These are phyloP conservation scores for Adansonia rubrostipa DNA, from an alignment of 441 rosid species.

Conservation along the genomic window DNA sequence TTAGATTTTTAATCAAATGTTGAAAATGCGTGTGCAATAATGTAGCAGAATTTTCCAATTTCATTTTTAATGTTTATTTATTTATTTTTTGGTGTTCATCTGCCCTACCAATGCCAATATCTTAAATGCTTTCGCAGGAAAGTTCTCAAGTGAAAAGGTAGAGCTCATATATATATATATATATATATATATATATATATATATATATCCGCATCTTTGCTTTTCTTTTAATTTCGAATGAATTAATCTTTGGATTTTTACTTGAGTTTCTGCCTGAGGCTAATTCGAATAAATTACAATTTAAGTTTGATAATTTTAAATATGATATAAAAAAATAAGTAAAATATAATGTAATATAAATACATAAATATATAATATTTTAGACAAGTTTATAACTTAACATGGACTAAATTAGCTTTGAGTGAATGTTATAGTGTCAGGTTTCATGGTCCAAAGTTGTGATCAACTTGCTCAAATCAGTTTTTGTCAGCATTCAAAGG, in stretches of 20 bases:
- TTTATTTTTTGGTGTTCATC: constrained; percentile 1
- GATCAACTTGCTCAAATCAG: constrained; percentile 10
- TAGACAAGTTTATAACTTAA: too few relatives aligned
- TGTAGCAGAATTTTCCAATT: constrained; percentile 8
- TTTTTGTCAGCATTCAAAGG: not conserved
- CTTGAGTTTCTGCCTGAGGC: not conserved
- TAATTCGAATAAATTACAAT: not conserved
- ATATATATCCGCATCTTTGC: too few relatives aligned
- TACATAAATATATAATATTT: too few relatives aligned
- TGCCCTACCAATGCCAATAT: not conserved
- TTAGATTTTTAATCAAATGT: not conserved
- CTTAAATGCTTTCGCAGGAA: not conserved
- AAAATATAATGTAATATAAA: too few relatives aligned
- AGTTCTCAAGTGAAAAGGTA: not conserved
- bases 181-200: too few relatives aligned
- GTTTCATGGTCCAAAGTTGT: not conserved
- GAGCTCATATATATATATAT: too few relatives aligned
- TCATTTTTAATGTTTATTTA: not conserved
- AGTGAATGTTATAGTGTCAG: not conserved
- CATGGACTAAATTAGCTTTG: too few relatives aligned
- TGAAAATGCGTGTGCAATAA: constrained; percentile 7
- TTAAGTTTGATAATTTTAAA: too few relatives aligned
- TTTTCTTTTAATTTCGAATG: not conserved
- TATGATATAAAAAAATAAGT: too few relatives aligned
- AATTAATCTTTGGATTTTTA: not conserved